phyloP scores from a whole-genome alignment of 768 basidiomycete species.

The Mrakia blollopis region DNA sequence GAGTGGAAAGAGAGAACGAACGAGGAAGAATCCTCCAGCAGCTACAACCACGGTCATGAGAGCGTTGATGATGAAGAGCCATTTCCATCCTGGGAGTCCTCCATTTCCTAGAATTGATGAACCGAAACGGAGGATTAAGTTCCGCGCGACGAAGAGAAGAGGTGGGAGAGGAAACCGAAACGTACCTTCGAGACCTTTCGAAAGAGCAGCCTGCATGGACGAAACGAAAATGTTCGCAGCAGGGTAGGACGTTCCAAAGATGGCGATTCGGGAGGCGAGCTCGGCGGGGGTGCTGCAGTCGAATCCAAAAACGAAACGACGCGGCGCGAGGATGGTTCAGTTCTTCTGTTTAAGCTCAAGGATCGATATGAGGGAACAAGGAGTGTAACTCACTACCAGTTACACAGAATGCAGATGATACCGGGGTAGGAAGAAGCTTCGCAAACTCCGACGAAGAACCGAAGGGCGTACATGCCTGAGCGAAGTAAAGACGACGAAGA shows the following conservation, averaged over 20 bases:
- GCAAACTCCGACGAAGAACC: conserved; percentile 38
- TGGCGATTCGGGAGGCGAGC: conserved; percentile 34
- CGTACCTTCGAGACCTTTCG: conserved; percentile 32
- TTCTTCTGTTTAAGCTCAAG: too few species aligned
- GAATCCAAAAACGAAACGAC: neutral
- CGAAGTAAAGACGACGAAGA: neutral
- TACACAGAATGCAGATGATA: conserved; percentile 26
- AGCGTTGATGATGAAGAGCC: conserved; percentile 35
- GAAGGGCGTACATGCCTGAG: conserved; percentile 34
- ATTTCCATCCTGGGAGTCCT: conserved; percentile 35
- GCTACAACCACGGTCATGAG: conserved; percentile 37
- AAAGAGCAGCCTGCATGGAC: conserved; percentile 36
- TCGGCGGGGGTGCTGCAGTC: conserved; percentile 32
- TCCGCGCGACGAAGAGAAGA: neutral
- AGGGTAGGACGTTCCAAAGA: conserved; percentile 36
- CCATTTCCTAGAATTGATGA: conserved; percentile 25
- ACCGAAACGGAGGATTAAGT: neutral
- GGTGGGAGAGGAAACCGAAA: neutral
- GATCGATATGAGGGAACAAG: neutral
- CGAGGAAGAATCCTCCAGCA: conserved; percentile 14
- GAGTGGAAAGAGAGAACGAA: neutral
- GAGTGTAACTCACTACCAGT: conserved; percentile 19
- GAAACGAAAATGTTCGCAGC: conserved; percentile 34
- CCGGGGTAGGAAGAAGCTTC: conserved; percentile 36
- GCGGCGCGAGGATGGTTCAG: too few species aligned